Percentiles rank a stretch among this genome's conserved stretches.
Conservation (phyloP, 306 rosid species). For the Casuarina glauca region DNA sequence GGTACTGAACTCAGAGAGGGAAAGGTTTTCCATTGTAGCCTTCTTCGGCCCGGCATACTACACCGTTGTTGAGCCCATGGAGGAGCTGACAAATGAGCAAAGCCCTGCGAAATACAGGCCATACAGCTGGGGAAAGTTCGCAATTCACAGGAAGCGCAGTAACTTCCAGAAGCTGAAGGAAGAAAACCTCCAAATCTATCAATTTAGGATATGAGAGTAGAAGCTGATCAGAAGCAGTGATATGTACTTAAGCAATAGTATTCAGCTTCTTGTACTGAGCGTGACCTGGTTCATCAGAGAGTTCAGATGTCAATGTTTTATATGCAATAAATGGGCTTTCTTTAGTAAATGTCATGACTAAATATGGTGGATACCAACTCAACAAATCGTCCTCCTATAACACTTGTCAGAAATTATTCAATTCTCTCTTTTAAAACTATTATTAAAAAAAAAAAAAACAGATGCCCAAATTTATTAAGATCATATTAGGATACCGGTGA, state of each 20-base stretch:
- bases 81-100: constrained; percentile 41
- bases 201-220: constrained; percentile 33
- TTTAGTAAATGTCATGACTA: too few relatives aligned
- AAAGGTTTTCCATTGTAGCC: constrained; percentile 55
- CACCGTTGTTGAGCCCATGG: constrained; percentile 46
- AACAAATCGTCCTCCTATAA: too few relatives aligned
- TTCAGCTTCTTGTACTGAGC: neutral
- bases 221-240: neutral
- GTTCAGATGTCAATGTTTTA: too few relatives aligned
- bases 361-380: too few relatives aligned
- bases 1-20: constrained; percentile 43
- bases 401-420: too few relatives aligned
- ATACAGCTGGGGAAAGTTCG: constrained; percentile 62
- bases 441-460: too few relatives aligned
- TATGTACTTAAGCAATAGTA: neutral
- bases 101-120: constrained; percentile 49
- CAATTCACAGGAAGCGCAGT: constrained; percentile 27
- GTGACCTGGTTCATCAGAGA: too few relatives aligned
- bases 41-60: constrained; percentile 60
- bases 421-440: too few relatives aligned
- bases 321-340: too few relatives aligned
- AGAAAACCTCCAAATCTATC: constrained; percentile 45
- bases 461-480: too few relatives aligned
- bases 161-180: constrained; percentile 48
- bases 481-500: too few relatives aligned